Conservation (phyloP, 2,329 filamentous ascomycete species). For the Didymella lethalis region DNA sequence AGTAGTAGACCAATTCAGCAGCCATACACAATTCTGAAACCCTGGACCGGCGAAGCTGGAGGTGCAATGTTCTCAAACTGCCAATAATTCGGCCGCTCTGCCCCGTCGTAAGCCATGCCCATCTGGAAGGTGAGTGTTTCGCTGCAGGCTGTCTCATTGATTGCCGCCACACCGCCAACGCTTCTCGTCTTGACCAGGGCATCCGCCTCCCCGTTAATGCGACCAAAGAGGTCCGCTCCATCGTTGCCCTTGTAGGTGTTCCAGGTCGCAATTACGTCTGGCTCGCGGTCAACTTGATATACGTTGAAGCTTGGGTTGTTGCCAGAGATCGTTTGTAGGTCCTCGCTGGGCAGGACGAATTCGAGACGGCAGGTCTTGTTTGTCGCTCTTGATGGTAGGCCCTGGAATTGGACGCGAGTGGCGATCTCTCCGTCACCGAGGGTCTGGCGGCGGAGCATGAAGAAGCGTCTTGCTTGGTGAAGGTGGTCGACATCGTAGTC, state of each 20-base stretch:
- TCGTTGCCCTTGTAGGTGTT: constrained; percentile 28
- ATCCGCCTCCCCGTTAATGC: constrained; percentile 32
- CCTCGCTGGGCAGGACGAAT: constrained; percentile 30
- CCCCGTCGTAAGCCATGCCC: constrained; percentile 36
- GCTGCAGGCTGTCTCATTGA: constrained; percentile 34
- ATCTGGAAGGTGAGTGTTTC: constrained; percentile 43
- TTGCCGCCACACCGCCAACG: constrained; percentile 27
- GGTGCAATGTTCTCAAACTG: constrained; percentile 35
- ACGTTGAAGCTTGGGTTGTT: constrained; percentile 36
- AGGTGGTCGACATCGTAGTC: constrained; percentile 29
- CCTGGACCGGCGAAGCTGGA: constrained; percentile 37
- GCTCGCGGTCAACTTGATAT: constrained; percentile 32
- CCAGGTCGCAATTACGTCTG: constrained; percentile 32
- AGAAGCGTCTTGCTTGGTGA: constrained; percentile 32
- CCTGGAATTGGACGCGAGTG: constrained; percentile 37
- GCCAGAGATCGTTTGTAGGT: constrained; percentile 28
- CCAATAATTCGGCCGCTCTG: constrained; percentile 38
- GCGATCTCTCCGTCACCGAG: constrained; percentile 32
- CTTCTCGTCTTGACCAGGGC: constrained; percentile 27
- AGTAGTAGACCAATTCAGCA: constrained; percentile 27
- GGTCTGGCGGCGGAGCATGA: constrained; percentile 41
- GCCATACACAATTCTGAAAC: constrained; percentile 38
- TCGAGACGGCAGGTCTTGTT: constrained; percentile 39
- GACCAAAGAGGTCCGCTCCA: constrained; percentile 27
- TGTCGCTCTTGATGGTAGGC: constrained; percentile 9